phyloP scores from a whole-genome alignment of 257 asterid species.

The Scutellaria baicalensis region DNA sequence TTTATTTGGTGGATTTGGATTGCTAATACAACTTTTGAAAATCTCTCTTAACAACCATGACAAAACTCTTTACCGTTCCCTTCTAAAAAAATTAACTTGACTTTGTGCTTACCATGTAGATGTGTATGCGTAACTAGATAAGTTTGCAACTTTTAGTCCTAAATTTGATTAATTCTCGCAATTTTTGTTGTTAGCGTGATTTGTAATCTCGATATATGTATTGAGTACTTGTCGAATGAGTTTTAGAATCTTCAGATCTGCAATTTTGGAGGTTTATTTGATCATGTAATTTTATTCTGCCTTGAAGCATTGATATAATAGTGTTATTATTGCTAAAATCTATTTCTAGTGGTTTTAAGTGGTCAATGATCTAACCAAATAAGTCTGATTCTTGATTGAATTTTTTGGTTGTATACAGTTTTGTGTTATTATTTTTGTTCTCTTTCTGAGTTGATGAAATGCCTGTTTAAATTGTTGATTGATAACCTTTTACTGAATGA shows the following conservation, averaged over 20 bases:
- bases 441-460: background rate
- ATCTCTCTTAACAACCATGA: no score
- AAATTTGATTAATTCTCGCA: background rate
- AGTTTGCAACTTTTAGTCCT: background rate
- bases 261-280: background rate
- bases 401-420: background rate
- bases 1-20: background rate
- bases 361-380: background rate
- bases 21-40: background rate
- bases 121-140: no score
- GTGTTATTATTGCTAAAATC: background rate
- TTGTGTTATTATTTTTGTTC: background rate
- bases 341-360: background rate
- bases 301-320: background rate
- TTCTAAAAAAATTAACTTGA: no score
- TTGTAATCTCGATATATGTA: background rate
- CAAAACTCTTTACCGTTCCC: background rate
- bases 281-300: background rate
- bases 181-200: background rate
- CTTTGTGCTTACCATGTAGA: no score
- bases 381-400: background rate
- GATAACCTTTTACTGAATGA: background rate
- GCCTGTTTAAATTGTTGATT: background rate
- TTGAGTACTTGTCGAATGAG: background rate
- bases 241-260: slow-evolving; percentile 6